Base-by-base conservation (phyloP, 2,329 filamentous ascomycete species). In the Fusarium verrucosum region DNA sequence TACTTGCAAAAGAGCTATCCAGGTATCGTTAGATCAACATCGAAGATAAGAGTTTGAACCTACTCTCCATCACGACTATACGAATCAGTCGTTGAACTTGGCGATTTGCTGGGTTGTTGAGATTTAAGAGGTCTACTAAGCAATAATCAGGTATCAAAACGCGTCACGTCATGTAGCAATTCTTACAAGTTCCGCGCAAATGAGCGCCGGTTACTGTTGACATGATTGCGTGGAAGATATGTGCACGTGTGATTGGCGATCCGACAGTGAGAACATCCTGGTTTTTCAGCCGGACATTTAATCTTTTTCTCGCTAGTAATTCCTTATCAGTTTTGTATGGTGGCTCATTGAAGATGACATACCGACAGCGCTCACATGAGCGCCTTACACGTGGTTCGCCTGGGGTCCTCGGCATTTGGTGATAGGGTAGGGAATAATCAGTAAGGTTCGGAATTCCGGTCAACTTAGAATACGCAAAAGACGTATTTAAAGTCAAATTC, bases 261-360 rank as follows among this genome's bases (percentile, higher is more conserved):
- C 7, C 50, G 53, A 23, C 69, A 71, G 36, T 68, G 68, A 4
- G 69, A 70, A 38, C 69, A 71, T 0, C 19, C 50, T 1, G 69
- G 69, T 26, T 71, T 71, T 42, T 71, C 69, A 22, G 68, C 64
- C 4, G 69, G 66, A 11, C 69, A 71, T 42, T 71, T 71, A 2
- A 69, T 68, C 46, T 71, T 71, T 36, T 71, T 71, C 16, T 70
- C 55, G 3, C 69, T 43, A n/a, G 7, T 16, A 22, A 10, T 6
- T 8, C 7, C 6, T 4, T 14, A 16, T 62, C 4, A 52, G 36
- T 16, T 3, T 9, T 17, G 2, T 19, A 13, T 37, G 2, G 13
- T 13, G 26, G 26, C 10, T 6, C 5, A 14, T 0, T 28, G 7
- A 9, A n/a, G 16, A 3, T 17, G 10, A 20, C 67, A 14, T 40